phyloP scores from a whole-genome alignment of 192 early-diverging fungal species.

The Podila verticillata region DNA sequence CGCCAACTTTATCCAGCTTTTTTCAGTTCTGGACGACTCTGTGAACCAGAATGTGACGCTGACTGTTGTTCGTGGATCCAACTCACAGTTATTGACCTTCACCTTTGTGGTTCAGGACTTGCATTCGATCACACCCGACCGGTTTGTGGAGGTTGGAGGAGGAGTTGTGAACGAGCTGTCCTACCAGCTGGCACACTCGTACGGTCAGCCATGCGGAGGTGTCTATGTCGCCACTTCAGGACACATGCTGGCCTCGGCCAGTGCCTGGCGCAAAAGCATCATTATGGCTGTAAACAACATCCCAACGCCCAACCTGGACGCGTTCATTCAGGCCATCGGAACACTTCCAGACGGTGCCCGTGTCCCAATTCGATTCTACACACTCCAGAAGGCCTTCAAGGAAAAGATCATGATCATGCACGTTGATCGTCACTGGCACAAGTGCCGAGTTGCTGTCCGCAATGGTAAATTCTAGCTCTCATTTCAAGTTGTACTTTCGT shows the following conservation, averaged over 20 bases:
- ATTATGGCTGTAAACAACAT: slow-evolving; percentile 74
- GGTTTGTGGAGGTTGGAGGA: slow-evolving; percentile 89
- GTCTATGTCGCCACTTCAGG: slow-evolving; percentile 81
- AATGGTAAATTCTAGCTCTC: slow-evolving; percentile 59
- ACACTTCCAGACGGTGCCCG: slow-evolving; percentile 71
- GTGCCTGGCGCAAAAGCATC: slow-evolving; percentile 74
- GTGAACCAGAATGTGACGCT: slow-evolving; percentile 62
- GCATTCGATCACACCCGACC: slow-evolving; percentile 81
- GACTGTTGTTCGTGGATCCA: slow-evolving; percentile 66
- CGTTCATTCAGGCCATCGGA: slow-evolving; percentile 71
- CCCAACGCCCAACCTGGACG: slow-evolving; percentile 70
- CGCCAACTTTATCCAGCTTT: slow-evolving; percentile 77
- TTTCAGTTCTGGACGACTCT: slow-evolving; percentile 68
- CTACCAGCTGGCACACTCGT: slow-evolving; percentile 80
- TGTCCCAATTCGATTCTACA: slow-evolving; percentile 74
- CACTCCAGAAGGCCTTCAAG: slow-evolving; percentile 82
- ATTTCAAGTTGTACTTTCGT: neutral
- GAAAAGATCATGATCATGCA: slow-evolving; percentile 85
- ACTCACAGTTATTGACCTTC: slow-evolving; percentile 38
- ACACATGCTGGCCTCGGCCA: slow-evolving; percentile 73
- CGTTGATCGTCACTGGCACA: slow-evolving; percentile 89
- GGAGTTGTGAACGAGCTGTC: slow-evolving; percentile 79
- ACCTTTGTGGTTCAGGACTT: slow-evolving; percentile 69
- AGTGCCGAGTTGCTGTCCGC: slow-evolving; percentile 79
- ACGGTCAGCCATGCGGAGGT: slow-evolving; percentile 76